A percentile compares a stretch with the other conserved stretches of the same genome.
phyloP scores from a whole-genome alignment of 2,329 filamentous ascomycete genomes.

The Trichoderma sp. region DNA sequence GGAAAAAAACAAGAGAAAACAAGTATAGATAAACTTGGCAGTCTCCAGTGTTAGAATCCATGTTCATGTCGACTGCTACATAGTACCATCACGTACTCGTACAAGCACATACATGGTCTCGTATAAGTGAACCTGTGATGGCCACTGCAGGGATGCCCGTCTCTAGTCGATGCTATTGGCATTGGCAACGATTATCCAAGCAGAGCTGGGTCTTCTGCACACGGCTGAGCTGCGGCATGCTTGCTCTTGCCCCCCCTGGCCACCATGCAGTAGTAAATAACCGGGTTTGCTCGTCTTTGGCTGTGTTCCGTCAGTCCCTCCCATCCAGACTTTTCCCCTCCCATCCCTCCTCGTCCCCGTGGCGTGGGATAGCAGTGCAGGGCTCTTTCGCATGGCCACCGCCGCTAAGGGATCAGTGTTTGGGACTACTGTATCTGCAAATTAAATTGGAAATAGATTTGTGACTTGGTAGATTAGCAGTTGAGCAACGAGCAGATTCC shows the following conservation, averaged over 20 bases:
- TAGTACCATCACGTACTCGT: not conserved
- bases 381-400: not conserved
- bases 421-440: not conserved
- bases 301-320: not conserved
- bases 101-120: not conserved
- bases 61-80: not conserved
- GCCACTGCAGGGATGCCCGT: constrained; percentile 9
- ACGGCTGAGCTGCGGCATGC: constrained; percentile 16
- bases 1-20: not conserved
- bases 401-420: not conserved
- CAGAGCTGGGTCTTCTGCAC: not conserved
- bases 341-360: not conserved
- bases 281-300: not conserved
- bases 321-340: not conserved
- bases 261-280: not conserved
- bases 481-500: not conserved
- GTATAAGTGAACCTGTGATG: not conserved
- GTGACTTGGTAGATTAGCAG: not conserved
- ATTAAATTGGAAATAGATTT: not conserved
- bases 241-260: not conserved
- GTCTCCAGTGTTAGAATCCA: not conserved
- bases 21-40: not conserved
- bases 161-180: constrained; percentile 6
- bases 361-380: not conserved
- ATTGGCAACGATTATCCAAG: not conserved